Conservation (phyloP, 1,284 basidiomycete genomes). For the Cutaneotrichosporon sp. region DNA sequence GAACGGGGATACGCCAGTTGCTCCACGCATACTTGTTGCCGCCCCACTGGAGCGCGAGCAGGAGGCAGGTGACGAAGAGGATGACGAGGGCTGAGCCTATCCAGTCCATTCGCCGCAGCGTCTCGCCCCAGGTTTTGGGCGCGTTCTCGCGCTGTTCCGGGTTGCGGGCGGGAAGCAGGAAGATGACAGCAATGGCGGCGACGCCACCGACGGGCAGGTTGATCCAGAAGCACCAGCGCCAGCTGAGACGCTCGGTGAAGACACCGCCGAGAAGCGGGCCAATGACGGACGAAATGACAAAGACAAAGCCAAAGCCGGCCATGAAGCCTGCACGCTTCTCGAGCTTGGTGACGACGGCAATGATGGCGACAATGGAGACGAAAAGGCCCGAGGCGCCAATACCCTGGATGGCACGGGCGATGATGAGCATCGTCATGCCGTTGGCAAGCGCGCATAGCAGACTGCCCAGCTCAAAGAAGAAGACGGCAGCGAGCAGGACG, state of each 20-base stretch:
- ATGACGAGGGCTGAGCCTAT: slow-evolving; percentile 48
- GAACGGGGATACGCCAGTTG: slow-evolving; percentile 42
- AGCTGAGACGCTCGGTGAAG: slow-evolving; percentile 50
- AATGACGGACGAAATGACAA: slow-evolving; percentile 45
- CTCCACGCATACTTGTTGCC: slow-evolving; percentile 43
- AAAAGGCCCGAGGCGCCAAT: slow-evolving; percentile 39
- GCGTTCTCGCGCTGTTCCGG: slow-evolving; percentile 49
- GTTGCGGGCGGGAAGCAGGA: slow-evolving; percentile 51
- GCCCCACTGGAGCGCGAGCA: slow-evolving; percentile 51
- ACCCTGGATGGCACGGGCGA: slow-evolving; percentile 51
- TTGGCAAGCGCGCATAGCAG: slow-evolving; percentile 54
- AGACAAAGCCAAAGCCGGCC: slow-evolving; percentile 41
- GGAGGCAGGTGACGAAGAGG: slow-evolving; percentile 45
- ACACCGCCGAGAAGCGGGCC: slow-evolving; percentile 49
- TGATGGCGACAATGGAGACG: slow-evolving; percentile 49
- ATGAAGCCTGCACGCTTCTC: slow-evolving; percentile 49
- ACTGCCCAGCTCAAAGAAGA: slow-evolving; percentile 51
- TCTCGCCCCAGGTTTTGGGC: slow-evolving; percentile 21
- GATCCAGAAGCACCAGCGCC: slow-evolving; percentile 53
- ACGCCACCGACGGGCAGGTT: slow-evolving; percentile 50
- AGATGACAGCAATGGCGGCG: slow-evolving; percentile 45
- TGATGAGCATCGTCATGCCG: slow-evolving; percentile 49
- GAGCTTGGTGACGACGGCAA: slow-evolving; percentile 45
- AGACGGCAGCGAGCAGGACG: slow-evolving; percentile 50
- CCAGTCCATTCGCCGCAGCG: slow-evolving; percentile 46